Evolutionary conservation across 2,329 filamentous ascomycete genomes (phyloP).

Genomic region (Sphaerulina vaccinii): DNA sequence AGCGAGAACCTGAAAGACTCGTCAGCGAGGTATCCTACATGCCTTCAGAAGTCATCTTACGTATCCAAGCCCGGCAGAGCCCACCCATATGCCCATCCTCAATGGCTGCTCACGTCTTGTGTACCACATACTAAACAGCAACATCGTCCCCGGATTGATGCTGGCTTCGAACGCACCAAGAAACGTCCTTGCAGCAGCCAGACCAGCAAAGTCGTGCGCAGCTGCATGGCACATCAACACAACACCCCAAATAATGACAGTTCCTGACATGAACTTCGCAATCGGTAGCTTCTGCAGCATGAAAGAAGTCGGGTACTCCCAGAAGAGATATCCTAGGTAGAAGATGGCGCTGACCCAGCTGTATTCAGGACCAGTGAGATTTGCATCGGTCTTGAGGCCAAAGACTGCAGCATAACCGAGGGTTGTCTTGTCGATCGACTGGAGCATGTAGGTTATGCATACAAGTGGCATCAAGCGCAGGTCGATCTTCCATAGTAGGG

Average conservation of each 20-base stretch:
- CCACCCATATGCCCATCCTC: slow-evolving; percentile 38
- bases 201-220: slow-evolving; percentile 32
- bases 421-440: slow-evolving; percentile 13
- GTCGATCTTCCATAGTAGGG: slow-evolving; percentile 16
- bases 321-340: slow-evolving; percentile 57
- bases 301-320: slow-evolving; percentile 56
- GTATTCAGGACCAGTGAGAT: slow-evolving; percentile 57
- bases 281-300: slow-evolving; percentile 54
- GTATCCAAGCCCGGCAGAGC: too few species aligned
- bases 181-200: too few species aligned
- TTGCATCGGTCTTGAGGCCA: slow-evolving; percentile 59
- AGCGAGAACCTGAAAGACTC: slow-evolving; percentile 7
- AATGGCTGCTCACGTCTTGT: slow-evolving; percentile 20
- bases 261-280: slow-evolving; percentile 39
- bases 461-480: slow-evolving; percentile 16
- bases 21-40: slow-evolving; percentile 12
- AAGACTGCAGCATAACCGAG: slow-evolving; percentile 11
- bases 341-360: slow-evolving; percentile 53
- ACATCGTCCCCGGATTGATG: slow-evolving; percentile 49
- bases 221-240: slow-evolving; percentile 11
- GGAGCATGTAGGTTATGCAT: slow-evolving; percentile 15
- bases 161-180: slow-evolving; percentile 10
- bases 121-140: slow-evolving; percentile 36
- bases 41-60: slow-evolving; percentile 41
- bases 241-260: slow-evolving; percentile 12